Percentiles rank a stretch among this genome's conserved stretches.
Conservation (phyloP, 2,329 filamentous ascomycete species). For the Atkinsonella hypoxylon region DNA sequence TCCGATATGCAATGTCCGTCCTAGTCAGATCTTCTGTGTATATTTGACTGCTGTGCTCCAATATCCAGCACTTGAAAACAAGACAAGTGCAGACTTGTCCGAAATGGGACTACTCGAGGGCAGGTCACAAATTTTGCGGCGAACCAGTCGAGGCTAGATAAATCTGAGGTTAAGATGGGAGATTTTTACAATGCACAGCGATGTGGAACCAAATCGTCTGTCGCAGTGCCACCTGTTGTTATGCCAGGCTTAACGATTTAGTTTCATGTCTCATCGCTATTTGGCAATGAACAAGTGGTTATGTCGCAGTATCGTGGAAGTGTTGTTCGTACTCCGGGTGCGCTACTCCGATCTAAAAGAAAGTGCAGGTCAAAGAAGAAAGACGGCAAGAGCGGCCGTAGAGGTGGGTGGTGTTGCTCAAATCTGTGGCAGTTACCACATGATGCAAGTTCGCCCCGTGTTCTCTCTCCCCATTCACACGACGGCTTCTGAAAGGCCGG, state of each 20-base stretch:
- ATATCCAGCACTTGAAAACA: not conserved
- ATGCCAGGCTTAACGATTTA: slow-evolving; percentile 3
- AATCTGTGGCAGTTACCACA: slow-evolving; percentile 6
- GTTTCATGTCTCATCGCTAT: slow-evolving; percentile 7
- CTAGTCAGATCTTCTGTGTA: slow-evolving; percentile 3
- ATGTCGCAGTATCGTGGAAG: not conserved
- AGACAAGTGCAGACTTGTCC: not conserved
- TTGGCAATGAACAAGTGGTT: not conserved
- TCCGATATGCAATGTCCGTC: slow-evolving; percentile 15
- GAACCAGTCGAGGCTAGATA: slow-evolving; percentile 1
- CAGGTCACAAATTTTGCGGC: not conserved
- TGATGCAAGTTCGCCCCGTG: slow-evolving; percentile 4
- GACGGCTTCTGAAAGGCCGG: not conserved
- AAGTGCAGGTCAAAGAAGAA: not conserved
- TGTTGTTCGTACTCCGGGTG: not conserved
- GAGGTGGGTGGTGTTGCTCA: slow-evolving; percentile 3
- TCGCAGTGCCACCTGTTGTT: slow-evolving; percentile 1
- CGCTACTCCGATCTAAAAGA: not conserved
- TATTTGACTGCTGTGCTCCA: slow-evolving; percentile 1
- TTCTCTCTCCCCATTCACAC: slow-evolving; percentile 1
- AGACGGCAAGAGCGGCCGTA: not conserved
- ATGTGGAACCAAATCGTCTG: not conserved
- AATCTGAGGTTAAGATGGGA: not conserved
- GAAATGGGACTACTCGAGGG: not conserved
- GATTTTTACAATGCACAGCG: not conserved